Percentiles rank a stretch among this genome's conserved stretches.
Conservation (phyloP, 2,329 filamentous ascomycete genomes). For the Fusarium camptoceras region DNA sequence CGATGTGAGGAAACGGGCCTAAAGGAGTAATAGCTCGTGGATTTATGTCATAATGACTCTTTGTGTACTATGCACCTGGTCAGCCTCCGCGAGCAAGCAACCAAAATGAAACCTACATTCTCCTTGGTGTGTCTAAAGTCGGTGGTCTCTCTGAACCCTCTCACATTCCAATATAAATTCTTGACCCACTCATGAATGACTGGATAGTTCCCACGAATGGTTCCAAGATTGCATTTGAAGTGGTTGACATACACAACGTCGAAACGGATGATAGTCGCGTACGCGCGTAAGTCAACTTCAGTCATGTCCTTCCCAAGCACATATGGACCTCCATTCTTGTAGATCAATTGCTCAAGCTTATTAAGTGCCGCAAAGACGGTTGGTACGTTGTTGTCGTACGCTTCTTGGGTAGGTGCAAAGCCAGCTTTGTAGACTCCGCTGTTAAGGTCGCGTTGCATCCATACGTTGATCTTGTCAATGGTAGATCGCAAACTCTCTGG, state of each 20-base stretch:
- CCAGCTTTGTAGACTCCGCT: constrained; percentile 67
- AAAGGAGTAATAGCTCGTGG: constrained; percentile 46
- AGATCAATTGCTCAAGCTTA: constrained; percentile 69
- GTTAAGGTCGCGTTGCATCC: constrained; percentile 69
- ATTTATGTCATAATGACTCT: constrained; percentile 45
- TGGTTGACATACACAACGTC: constrained; percentile 76
- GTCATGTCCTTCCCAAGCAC: constrained; percentile 73
- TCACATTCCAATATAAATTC: constrained; percentile 75
- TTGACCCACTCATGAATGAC: constrained; percentile 75
- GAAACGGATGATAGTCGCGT: constrained; percentile 73
- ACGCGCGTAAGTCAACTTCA: constrained; percentile 76
- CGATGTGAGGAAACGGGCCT: constrained; percentile 44
- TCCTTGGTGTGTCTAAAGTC: constrained; percentile 77
- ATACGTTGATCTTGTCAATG: constrained; percentile 74
- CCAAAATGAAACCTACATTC: constrained; percentile 48
- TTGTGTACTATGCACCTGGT: constrained; percentile 38
- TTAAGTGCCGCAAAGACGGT: constrained; percentile 75
- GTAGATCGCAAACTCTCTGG: constrained; percentile 62
- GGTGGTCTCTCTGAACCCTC: constrained; percentile 65
- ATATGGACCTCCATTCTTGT: constrained; percentile 60
- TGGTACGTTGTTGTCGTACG: constrained; percentile 71
- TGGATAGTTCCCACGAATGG: constrained; percentile 73
- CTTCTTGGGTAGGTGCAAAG: constrained; percentile 73
- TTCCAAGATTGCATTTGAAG: constrained; percentile 73
- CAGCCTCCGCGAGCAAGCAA: background rate